Base-by-base conservation (phyloP, 805 yeast genomes). In the Saturnispora halmiae region DNA sequence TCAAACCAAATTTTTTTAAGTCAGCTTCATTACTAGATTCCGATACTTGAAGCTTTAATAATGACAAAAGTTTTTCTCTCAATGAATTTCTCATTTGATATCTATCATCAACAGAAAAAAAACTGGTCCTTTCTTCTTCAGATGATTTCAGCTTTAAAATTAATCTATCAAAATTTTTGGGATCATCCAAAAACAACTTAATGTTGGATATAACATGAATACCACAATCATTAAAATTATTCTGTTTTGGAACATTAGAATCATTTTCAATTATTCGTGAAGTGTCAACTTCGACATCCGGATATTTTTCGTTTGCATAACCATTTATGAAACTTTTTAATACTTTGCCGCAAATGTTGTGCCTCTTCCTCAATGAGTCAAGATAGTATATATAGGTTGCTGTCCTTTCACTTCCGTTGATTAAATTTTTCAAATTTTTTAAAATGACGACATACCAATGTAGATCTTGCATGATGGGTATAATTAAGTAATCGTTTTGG, bases 201-300 rank as follows among this genome's bases (percentile, higher is more conserved):
- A 79, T 69, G 51, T 82, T 87, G 50, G 79, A 79, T 13, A 92
- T 79, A 2, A 90, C 83, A 61, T 84, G 96, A 16, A 92, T 75
- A 1, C 98, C 98, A 64, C 98, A 92, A 57, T 92, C 98, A 55
- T 87, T 84, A 61, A 79, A 77, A 56, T 92, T 92, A 24, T 78
- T 77, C 54, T 92, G 98, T 44, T 70, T 76, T 1, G 96, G 95
- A 0, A 86, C 92, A 4, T 64, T 54, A 18, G 55, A 48, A 8
- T 41, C 40, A 33, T 50, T 36, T 30, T 51, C 48, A 5, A 36
- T 58, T 18, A 88, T 72, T 32, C 65, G 68, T 4, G 61, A 57
- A 10, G 65, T 65, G 16, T 61, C 61, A 3, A 87, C 52, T 0
- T 62, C 66, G 8, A 79, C 46, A 1, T 60, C 61, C 10, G 26